Conservation (phyloP, 768 basidiomycete genomes). For the Serendipita sp. region DNA sequence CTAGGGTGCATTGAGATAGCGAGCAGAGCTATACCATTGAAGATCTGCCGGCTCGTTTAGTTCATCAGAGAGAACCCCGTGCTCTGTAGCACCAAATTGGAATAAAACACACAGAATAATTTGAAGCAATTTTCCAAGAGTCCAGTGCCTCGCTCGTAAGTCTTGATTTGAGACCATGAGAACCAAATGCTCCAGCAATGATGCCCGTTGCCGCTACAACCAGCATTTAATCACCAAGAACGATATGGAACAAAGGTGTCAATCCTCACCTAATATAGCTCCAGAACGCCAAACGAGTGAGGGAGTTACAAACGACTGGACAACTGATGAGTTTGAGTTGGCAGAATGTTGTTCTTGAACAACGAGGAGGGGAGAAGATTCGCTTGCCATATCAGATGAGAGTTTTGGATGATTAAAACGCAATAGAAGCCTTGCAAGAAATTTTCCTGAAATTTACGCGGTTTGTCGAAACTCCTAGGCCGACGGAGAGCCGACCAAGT, state of each 20-base stretch:
- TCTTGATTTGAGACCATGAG: slow-evolving; percentile 39
- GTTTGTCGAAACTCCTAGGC: background rate
- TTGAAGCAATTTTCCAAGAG: slow-evolving; percentile 46
- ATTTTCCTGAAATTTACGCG: background rate
- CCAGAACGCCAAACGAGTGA: slow-evolving; percentile 10
- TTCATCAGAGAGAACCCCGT: too few species aligned
- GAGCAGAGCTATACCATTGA: slow-evolving; percentile 52
- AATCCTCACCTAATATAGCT: slow-evolving; percentile 3
- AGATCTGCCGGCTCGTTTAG: slow-evolving; percentile 27
- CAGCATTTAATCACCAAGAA: background rate
- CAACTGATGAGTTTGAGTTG: background rate
- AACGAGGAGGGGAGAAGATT: background rate
- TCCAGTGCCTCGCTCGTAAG: slow-evolving; percentile 36
- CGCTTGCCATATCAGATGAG: background rate
- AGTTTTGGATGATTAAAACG: background rate
- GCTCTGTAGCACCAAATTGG: background rate
- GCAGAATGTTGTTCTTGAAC: background rate
- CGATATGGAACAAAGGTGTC: background rate
- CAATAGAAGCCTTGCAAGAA: background rate
- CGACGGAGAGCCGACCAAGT: background rate
- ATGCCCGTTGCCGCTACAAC: slow-evolving; percentile 32
- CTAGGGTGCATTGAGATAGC: slow-evolving; percentile 45
- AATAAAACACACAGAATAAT: slow-evolving; percentile 37
- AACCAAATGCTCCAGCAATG: slow-evolving; percentile 49
- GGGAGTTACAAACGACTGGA: slow-evolving; percentile 7